phyloP scores from a whole-genome alignment of 2,329 filamentous ascomycete genomes.

The Thelonectria blattea region DNA sequence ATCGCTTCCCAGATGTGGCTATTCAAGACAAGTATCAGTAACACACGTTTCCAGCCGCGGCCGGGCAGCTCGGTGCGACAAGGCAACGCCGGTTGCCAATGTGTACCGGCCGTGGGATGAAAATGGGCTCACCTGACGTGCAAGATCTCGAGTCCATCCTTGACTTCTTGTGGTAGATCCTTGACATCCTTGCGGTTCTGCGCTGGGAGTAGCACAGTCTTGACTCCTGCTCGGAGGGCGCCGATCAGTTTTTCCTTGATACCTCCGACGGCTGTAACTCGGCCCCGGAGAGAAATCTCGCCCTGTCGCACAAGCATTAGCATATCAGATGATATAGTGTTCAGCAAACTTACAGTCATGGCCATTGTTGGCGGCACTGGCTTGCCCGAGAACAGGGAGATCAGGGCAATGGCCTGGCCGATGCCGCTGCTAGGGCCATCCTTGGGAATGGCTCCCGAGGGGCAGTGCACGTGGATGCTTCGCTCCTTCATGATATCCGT shows the following conservation, averaged over 20 bases:
- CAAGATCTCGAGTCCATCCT: conserved; percentile 83
- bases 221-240: conserved; percentile 89
- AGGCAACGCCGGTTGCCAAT: conserved; percentile 24
- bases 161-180: conserved; percentile 90
- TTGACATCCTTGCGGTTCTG: conserved; percentile 92
- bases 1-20: conserved; percentile 96
- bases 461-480: conserved; percentile 95
- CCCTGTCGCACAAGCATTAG: conserved; percentile 52
- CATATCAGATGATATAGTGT: conserved; percentile 18
- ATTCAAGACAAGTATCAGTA: conserved; percentile 41
- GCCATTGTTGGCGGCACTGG: conserved; percentile 89
- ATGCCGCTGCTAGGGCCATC: conserved; percentile 88
- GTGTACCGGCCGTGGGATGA: conserved; percentile 11
- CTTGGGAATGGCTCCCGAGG: conserved; percentile 92
- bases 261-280: conserved; percentile 91
- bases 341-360: conserved; percentile 74
- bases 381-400: conserved; percentile 86
- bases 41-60: conserved; percentile 30
- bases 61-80: conserved; percentile 27
- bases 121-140: conserved; percentile 74
- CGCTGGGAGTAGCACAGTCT: conserved; percentile 86
- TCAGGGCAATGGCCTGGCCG: conserved; percentile 90
- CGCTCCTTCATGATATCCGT: conserved; percentile 97
- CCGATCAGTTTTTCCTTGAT: conserved; percentile 99
- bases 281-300: conserved; percentile 80